Evolutionary conservation across 148 eudicot species (phyloP), one percentile per base, ranked within the genome.

Genomic region (Cornus kousa): DNA sequence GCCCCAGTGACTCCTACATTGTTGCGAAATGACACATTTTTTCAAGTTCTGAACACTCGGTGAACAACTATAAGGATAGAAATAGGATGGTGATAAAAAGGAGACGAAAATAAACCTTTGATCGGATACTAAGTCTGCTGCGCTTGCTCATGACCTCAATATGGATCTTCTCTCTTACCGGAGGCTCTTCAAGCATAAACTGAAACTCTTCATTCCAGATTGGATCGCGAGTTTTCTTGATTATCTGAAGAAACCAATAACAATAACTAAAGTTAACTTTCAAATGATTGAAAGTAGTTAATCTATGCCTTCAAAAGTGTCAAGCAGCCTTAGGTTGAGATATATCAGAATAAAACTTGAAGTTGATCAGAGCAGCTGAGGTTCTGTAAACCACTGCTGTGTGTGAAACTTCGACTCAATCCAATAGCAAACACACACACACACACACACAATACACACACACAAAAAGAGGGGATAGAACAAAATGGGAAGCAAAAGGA

Each of bases 201-300:
- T 88, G 88, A 57, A 93, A 93, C 40, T 88, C 91, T 82, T 95
- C 92, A 22, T 91, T 89, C 99, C 97, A 95, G n/a, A 83, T 68
- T 39, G 99, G 99, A 72, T 88, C 82, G 22, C 93, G 89, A 35
- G 82, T 90, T 81, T 82, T 93, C 82, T 74, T 89, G 40, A 92
- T 73, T 68, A 84, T 80, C 99, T 93, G 87, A 53, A 85, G 62
- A 67, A 60, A n/a, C 17, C 65, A 55, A 73, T 0, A 57, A 19
- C 5, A 57, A 20, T 57, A 10, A 13, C 20, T 5, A 13, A 13
- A 4, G 17, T 57, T 16, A 13, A 13, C 5, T 57, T 57, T 57
- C 62, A 6, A 43, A 43, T 43, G 48, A 35, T 35, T 35, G 37
- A 2, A 35, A 35, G 37, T 43, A 6, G 6, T 6, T 43, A 43